A percentile compares a stretch with the other conserved stretches of the same genome.
These are phyloP conservation scores for Aspergillus pseudotamarii DNA, from an alignment of 2,329 filamentous ascomycete species.

Conservation along the genomic window DNA sequence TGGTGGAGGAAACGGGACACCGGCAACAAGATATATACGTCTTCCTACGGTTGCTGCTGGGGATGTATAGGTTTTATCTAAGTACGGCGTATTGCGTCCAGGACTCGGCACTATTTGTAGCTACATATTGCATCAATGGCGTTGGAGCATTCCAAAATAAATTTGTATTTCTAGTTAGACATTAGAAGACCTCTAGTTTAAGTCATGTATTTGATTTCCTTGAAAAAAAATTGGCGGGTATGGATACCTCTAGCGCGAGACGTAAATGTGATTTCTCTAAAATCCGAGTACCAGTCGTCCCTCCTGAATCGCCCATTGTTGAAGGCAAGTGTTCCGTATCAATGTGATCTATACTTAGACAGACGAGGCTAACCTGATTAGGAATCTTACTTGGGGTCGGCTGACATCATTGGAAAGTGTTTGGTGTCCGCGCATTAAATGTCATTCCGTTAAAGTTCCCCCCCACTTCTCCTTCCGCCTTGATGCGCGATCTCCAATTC, in stretches of 20 bases:
- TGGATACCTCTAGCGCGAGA: background rate
- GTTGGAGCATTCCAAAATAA: constrained; percentile 4
- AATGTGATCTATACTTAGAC: background rate
- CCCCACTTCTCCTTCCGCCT: constrained; percentile 7
- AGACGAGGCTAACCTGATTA: background rate
- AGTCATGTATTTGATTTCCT: background rate
- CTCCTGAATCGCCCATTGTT: background rate
- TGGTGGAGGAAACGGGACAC: constrained; percentile 1
- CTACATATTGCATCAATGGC: constrained; percentile 13
- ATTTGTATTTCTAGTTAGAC: constrained; percentile 2
- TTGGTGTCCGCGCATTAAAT: background rate
- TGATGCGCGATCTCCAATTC: constrained; percentile 5
- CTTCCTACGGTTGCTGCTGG: background rate
- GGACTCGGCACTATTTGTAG: constrained; percentile 12
- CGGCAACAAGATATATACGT: background rate
- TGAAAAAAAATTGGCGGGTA: background rate
- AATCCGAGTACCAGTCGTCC: background rate
- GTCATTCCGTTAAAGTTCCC: background rate
- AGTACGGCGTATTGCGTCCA: constrained; percentile 10
- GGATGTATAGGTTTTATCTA: constrained; percentile 17
- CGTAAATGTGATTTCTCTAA: background rate
- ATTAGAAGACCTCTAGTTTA: background rate
- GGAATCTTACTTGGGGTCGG: background rate
- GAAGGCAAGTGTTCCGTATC: background rate
- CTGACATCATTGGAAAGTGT: background rate